phyloP scores from a whole-genome alignment of 2,329 filamentous ascomycete species.

The Huntiella bhutanensis region DNA sequence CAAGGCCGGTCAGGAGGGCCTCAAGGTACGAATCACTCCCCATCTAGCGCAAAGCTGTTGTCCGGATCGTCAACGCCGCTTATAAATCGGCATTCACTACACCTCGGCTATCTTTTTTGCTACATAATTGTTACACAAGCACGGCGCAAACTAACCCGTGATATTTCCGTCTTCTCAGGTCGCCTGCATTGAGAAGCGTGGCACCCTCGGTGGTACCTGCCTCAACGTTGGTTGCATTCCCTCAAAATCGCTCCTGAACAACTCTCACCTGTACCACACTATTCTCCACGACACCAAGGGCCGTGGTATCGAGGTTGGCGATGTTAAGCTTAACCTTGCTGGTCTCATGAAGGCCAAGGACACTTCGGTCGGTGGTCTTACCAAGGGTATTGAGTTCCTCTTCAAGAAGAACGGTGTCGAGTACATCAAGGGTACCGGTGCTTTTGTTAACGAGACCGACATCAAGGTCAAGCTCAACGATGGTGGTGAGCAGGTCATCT shows the following conservation, averaged over 20 bases:
- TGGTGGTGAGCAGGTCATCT: slow-evolving; percentile 71
- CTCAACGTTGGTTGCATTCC: slow-evolving; percentile 98
- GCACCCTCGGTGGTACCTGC: slow-evolving; percentile 85
- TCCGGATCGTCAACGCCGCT: too few species aligned
- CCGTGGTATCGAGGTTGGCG: slow-evolving; percentile 90
- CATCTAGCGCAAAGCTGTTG: background rate
- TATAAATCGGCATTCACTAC: background rate
- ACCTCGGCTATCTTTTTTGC: background rate
- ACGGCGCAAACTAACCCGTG: background rate
- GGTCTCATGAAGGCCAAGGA: slow-evolving; percentile 99
- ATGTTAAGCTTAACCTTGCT: slow-evolving; percentile 86
- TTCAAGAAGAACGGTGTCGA: slow-evolving; percentile 99
- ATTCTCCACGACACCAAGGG: slow-evolving; percentile 92
- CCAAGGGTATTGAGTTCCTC: slow-evolving; percentile 93
- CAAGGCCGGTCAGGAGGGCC: slow-evolving; percentile 91
- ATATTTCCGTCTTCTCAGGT: slow-evolving; percentile 36
- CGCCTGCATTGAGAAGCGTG: slow-evolving; percentile 95
- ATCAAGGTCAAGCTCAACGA: slow-evolving; percentile 80
- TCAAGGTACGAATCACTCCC: slow-evolving; percentile 48
- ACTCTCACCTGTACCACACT: slow-evolving; percentile 95
- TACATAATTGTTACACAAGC: too few species aligned
- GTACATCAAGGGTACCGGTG: slow-evolving; percentile 84
- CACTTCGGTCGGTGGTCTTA: slow-evolving; percentile 67
- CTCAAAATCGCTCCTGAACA: slow-evolving; percentile 98
- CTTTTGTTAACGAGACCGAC: slow-evolving; percentile 77